These are phyloP conservation scores for Globisporangium paddicum DNA, from an alignment of 352 stramenopile genomes.

Conservation along the genomic window DNA sequence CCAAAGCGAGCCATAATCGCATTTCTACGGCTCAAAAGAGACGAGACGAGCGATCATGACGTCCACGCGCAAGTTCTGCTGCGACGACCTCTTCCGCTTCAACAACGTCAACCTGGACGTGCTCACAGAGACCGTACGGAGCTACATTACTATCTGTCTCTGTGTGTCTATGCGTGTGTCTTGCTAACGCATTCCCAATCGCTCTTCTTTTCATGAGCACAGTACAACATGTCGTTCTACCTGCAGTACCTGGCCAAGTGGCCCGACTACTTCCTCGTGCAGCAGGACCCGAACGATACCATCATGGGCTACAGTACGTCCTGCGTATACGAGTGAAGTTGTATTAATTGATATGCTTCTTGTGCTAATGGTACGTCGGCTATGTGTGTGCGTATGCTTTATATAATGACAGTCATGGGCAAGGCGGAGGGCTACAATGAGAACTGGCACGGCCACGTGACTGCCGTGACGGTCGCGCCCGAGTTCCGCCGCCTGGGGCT, in stretches of 20 bases:
- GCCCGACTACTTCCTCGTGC: slow-evolving; percentile 96
- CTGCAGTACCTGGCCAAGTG: slow-evolving; percentile 96
- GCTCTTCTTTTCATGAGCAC: too few species aligned
- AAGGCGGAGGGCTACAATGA: slow-evolving; percentile 94
- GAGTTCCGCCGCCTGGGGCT: slow-evolving; percentile 91
- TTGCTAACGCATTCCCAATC: too few species aligned
- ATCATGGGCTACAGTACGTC: slow-evolving; percentile 95
- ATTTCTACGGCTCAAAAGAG: too few species aligned
- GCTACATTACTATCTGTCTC: too few species aligned
- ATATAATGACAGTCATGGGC: slow-evolving; percentile 90
- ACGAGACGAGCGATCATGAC: too few species aligned
- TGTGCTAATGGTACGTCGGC: too few species aligned
- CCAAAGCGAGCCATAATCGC: too few species aligned
- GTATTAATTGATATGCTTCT: too few species aligned
- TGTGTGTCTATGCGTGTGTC: neutral
- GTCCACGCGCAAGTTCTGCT: slow-evolving; percentile 93
- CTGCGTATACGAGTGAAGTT: too few species aligned
- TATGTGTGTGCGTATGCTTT: too few species aligned
- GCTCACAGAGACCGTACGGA: slow-evolving; percentile 92
- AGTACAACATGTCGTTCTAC: slow-evolving; percentile 50
- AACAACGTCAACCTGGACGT: slow-evolving; percentile 99
- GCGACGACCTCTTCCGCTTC: slow-evolving; percentile 97
- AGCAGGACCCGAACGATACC: slow-evolving; percentile 89
- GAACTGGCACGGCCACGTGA: slow-evolving; percentile 98
- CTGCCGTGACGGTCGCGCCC: slow-evolving; percentile 96